A percentile compares a stretch with the other conserved stretches of the same genome.
Conservation (phyloP, 768 basidiomycete genomes). For the Boletus bicolor region DNA sequence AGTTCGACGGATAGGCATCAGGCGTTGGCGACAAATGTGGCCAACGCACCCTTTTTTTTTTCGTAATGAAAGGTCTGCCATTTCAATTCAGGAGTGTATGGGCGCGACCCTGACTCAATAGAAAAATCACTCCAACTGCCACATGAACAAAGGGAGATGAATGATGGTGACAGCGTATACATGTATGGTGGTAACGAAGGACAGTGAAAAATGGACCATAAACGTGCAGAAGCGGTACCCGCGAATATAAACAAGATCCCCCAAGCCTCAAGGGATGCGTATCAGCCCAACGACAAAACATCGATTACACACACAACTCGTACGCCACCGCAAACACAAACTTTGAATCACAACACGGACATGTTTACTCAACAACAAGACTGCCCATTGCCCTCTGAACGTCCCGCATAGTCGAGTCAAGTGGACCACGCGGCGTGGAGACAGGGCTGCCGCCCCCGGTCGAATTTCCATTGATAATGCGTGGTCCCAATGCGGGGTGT, state of each 20-base stretch:
- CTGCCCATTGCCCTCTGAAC: constrained; percentile 76
- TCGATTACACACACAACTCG: constrained; percentile 16
- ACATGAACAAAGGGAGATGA: not conserved
- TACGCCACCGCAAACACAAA: constrained; percentile 18
- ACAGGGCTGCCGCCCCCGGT: constrained; percentile 33
- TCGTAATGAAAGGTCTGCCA: not conserved
- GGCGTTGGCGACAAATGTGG: constrained; percentile 16
- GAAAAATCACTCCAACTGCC: not conserved
- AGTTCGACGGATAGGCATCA: constrained; percentile 8
- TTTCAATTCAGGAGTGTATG: constrained; percentile 8
- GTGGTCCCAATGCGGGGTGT: constrained; percentile 69
- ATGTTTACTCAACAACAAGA: constrained; percentile 65
- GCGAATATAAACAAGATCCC: constrained; percentile 20
- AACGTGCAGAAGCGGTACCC: constrained; percentile 7
- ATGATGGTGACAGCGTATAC: constrained; percentile 20
- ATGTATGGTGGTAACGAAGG: constrained; percentile 29
- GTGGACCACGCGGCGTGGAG: constrained; percentile 33
- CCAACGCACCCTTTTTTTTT: constrained; percentile 11
- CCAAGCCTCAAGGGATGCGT: constrained; percentile 19
- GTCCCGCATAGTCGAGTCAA: constrained; percentile 60
- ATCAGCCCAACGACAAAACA: constrained; percentile 19
- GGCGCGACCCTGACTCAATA: constrained; percentile 11
- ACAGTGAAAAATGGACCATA: constrained; percentile 24
- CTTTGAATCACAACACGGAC: constrained; percentile 7
- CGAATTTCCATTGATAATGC: constrained; percentile 45